Evolutionary conservation across 2,329 filamentous ascomycete genomes (phyloP), one percentile per base, ranked within the genome.

Genomic region (Xylaria sp.): DNA sequence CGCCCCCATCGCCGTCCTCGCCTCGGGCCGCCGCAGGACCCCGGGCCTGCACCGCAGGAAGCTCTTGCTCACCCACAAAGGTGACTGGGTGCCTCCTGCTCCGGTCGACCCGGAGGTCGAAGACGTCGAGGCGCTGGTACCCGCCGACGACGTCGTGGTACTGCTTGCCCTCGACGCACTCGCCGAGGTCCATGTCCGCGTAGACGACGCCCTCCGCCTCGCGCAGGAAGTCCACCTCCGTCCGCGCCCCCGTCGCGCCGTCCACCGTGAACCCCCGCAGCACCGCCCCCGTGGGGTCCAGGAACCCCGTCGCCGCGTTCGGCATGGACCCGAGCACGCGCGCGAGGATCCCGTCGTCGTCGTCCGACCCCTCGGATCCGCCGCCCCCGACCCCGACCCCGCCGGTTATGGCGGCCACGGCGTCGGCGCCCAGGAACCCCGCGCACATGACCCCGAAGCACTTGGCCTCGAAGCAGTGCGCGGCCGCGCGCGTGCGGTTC

Each of bases 381-480:
- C n/a, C n/a, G n/a, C n/a, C n/a, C n/a, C n/a, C n/a, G n/a, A n/a
- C n/a, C n/a, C 56, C 56, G 1, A 71, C 65, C 0, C 69, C 71
- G 0, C 59, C 61, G 0, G 70, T 57, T 3, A 76, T 60, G 0
- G 58, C 56, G 1, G 75, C 66, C 2, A 79, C 71, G 0, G 72
- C 72, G 16, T 74, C 69, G 0, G 72, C 40, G 18, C 73, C 75
- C 0, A 83, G 64, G 19, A 73, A 62, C 0, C 75, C 76, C 0
- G 77, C 71, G 56, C 78, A 80, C 16, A 81, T 63, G 1, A 84
- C 73, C 0, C 80, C 81, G 43, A 83, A 84, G 40, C 75, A 79
- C 57, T 84, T 84, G 0, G 78, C 80, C 50, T 84, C 82, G 57
- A 85, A 84, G 57, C 80, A 83, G 62, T 84, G 80, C 0, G 79